Evolutionary conservation across 2,329 filamentous ascomycete species (phyloP), one percentile per base, ranked within the genome.

Genomic region (Fusarium virguliforme): DNA sequence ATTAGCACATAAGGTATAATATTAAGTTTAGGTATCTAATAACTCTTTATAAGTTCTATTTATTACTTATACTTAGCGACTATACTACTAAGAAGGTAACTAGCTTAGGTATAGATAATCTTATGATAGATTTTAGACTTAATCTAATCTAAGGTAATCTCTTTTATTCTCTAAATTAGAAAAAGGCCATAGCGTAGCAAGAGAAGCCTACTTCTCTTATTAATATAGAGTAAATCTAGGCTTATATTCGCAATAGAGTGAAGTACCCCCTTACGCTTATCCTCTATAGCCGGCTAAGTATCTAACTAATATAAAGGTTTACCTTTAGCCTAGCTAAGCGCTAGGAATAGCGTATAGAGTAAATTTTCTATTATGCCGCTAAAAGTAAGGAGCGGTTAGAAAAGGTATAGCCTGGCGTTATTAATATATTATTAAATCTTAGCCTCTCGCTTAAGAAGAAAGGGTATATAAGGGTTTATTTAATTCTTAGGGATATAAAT

Each of bases 301-400:
- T 48, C 43, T 48, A 26, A 48, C 43, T 26, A 30, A 30, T 26
- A 32, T n/a, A 48, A 48, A 48, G 43, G 43, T 32, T 48, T 15
- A 8, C 43, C 43, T 8, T 48, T 26, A 48, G 13, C 43, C 43
- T 26, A 48, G 13, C 26, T 10, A 4, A 48, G 43, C 26, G 43
- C 43, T 15, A 48, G 43, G 26, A 30, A 30, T 6, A 10, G 43
- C 43, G 43, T 8, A 5, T 26, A 26, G 13, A 48, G 43, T 32
- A 12, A 15, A 26, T 32, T 48, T 15, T 32, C 26, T 4, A 3
- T 48, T 8, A 26, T 48, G 43, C 12, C 6, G 43, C 43, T 48
- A n/a, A n/a, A 48, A 48, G 43, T 26, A 48, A 30, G 26, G 13
- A 48, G 43, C 24, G 12, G 43, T n/a, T 48, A 26, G 26, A 32